Conservation (phyloP, 176 grass and related monocot species). For the Aegilops longissima region DNA sequence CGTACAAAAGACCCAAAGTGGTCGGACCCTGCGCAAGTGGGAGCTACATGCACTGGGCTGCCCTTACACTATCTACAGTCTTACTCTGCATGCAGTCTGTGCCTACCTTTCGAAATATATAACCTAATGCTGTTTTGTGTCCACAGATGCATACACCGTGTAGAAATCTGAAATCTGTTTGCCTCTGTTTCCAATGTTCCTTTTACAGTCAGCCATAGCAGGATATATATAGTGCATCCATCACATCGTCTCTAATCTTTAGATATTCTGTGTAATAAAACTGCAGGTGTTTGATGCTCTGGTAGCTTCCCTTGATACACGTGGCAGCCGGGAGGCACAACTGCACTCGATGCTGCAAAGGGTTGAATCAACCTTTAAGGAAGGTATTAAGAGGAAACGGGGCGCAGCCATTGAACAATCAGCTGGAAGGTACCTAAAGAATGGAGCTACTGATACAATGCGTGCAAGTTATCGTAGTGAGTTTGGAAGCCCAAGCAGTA, state of each 20-base stretch:
- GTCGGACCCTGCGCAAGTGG: no score
- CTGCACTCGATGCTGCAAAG: constrained; percentile 88
- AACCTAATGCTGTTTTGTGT: neutral
- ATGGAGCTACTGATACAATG: constrained; percentile 46
- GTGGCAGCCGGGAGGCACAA: constrained; percentile 82
- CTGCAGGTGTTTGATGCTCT: constrained; percentile 80
- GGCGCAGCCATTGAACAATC: constrained; percentile 19
- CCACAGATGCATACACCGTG: neutral
- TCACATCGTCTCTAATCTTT: constrained; percentile 24
- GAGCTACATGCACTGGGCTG: no score
- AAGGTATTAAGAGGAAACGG: constrained; percentile 70
- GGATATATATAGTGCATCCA: constrained; percentile 12
- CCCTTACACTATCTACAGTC: neutral
- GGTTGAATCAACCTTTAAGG: constrained; percentile 81
- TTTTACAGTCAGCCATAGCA: neutral
- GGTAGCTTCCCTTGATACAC: constrained; percentile 74
- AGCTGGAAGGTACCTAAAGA: constrained; percentile 46
- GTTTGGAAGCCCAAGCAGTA: constrained; percentile 59
- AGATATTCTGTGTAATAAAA: constrained; percentile 1
- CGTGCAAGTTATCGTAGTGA: constrained; percentile 49
- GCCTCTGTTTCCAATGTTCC: neutral
- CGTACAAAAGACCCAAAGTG: no score
- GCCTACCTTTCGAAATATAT: constrained; percentile 11
- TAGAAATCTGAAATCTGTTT: constrained; percentile 15
- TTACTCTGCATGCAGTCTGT: neutral